A percentile compares a stretch with the other conserved stretches of the same genome.
These are phyloP conservation scores for Dunaliella primolecta DNA, from an alignment of 139 green algal genomes.

Conservation along the genomic window DNA sequence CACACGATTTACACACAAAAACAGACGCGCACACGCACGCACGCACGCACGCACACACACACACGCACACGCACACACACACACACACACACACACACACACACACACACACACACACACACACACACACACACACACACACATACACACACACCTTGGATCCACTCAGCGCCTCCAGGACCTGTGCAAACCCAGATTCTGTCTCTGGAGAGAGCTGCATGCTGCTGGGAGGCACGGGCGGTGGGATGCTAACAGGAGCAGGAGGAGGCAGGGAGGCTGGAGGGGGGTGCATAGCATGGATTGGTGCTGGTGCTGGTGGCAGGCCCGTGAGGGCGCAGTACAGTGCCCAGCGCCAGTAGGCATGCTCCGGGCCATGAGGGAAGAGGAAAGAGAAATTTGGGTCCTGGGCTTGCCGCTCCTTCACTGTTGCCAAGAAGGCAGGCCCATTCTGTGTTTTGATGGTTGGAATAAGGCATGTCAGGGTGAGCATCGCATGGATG, in stretches of 20 bases:
- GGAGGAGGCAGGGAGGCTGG: slow-evolving; percentile 1
- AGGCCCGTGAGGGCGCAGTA: slow-evolving; percentile 13
- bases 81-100: too few species aligned
- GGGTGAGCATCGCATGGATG: too few species aligned
- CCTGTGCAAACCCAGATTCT: slow-evolving; percentile 14
- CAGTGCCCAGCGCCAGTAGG: slow-evolving; percentile 46
- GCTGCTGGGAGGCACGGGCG: background rate
- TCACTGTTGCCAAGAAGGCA: slow-evolving; percentile 50
- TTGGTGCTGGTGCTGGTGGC: slow-evolving; percentile 6
- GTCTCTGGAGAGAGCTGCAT: slow-evolving; percentile 6
- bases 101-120: too few species aligned
- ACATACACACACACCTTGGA: slow-evolving; percentile 22
- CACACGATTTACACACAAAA: too few species aligned
- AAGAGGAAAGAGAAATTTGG: slow-evolving; percentile 51
- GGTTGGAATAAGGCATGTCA: too few species aligned
- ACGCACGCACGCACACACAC: too few species aligned
- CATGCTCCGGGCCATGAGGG: slow-evolving; percentile 17
- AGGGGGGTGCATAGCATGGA: background rate
- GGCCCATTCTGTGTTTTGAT: slow-evolving; percentile 48
- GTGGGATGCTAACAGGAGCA: too few species aligned
- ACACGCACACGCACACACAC: too few species aligned
- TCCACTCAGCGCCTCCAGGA: slow-evolving; percentile 13
- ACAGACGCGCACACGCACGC: too few species aligned
- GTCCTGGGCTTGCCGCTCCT: slow-evolving; percentile 45
- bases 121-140: too few species aligned